These are phyloP conservation scores for Bipolaris sorokiniana DNA, from an alignment of 2,329 filamentous ascomycete species.

Conservation along the genomic window DNA sequence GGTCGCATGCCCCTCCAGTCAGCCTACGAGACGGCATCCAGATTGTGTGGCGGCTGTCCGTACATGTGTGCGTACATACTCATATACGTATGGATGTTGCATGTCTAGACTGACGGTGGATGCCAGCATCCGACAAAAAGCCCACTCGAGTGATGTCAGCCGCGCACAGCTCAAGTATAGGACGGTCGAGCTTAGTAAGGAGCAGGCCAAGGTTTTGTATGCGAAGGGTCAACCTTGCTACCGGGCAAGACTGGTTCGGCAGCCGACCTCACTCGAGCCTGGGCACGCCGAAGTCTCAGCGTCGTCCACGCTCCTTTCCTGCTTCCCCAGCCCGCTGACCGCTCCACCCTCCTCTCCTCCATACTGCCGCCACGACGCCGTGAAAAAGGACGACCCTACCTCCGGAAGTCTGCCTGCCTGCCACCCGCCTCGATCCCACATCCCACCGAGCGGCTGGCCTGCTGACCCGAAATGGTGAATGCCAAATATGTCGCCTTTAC, in stretches of 20 bases:
- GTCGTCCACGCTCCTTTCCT: constrained; percentile 30
- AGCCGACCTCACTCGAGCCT: constrained; percentile 33
- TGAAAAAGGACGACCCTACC: constrained; percentile 17
- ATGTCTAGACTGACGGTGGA: too few relatives aligned
- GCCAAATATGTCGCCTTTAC: constrained; percentile 48
- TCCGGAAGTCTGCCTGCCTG: constrained; percentile 22
- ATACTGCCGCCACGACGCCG: constrained; percentile 11
- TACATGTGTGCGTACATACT: too few relatives aligned
- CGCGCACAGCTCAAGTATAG: constrained; percentile 6
- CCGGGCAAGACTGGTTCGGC: constrained; percentile 35
- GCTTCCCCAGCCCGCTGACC: constrained; percentile 28
- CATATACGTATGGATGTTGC: too few relatives aligned
- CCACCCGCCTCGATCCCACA: constrained; percentile 23
- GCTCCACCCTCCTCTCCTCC: constrained; percentile 14
- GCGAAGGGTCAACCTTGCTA: constrained; percentile 24
- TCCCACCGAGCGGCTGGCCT: constrained; percentile 39
- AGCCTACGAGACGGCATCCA: too few relatives aligned
- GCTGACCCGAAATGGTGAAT: constrained; percentile 49
- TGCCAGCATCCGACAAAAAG: not conserved
- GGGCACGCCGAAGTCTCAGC: constrained; percentile 36
- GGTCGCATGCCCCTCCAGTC: too few relatives aligned
- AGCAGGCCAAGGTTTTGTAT: constrained; percentile 17
- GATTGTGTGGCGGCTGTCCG: too few relatives aligned
- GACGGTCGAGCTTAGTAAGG: constrained; percentile 22
- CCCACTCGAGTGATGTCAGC: not conserved